Evolutionary conservation across 331 rosid genomes (phyloP).

Genomic region (Rhamnella rubrinervis): DNA sequence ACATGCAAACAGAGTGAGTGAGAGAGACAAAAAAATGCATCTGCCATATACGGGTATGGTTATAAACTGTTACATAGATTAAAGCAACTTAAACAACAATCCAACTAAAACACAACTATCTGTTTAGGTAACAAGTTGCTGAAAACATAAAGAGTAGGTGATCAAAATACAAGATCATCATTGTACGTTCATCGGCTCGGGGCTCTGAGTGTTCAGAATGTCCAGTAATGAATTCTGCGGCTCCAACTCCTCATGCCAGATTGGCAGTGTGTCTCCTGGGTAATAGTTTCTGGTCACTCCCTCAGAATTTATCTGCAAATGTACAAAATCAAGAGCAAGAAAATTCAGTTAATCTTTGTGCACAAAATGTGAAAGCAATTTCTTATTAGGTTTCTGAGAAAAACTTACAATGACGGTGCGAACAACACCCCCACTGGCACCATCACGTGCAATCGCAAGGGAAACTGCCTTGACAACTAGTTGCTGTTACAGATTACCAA

Average conservation of each 20-base stretch:
- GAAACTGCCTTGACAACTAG: constrained; percentile 92
- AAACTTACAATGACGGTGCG: constrained; percentile 83
- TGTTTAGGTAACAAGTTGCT: neutral
- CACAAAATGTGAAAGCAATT: neutral
- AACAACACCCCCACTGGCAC: constrained; percentile 99
- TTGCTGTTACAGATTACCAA: constrained; percentile 46
- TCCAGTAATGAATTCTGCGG: constrained; percentile 71
- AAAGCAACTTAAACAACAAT: constrained; percentile 18
- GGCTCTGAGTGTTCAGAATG: constrained; percentile 50
- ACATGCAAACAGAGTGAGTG: too few relatives aligned
- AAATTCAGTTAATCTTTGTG: neutral
- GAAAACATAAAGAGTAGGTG: neutral
- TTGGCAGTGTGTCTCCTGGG: constrained; percentile 73
- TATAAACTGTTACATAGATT: constrained; percentile 1
- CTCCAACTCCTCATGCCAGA: constrained; percentile 97
- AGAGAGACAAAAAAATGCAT: neutral
- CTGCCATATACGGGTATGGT: neutral
- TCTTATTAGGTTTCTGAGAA: neutral
- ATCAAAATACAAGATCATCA: constrained; percentile 9
- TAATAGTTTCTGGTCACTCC: constrained; percentile 90
- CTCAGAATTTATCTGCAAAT: constrained; percentile 72
- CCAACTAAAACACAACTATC: neutral
- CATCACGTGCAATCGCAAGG: constrained; percentile 97
- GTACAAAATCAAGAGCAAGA: neutral
- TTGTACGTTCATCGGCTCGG: constrained; percentile 84